A percentile compares a stretch with the other conserved stretches of the same genome.
phyloP scores from a whole-genome alignment of 148 eudicot species.

The Rhododendron ovatum region DNA sequence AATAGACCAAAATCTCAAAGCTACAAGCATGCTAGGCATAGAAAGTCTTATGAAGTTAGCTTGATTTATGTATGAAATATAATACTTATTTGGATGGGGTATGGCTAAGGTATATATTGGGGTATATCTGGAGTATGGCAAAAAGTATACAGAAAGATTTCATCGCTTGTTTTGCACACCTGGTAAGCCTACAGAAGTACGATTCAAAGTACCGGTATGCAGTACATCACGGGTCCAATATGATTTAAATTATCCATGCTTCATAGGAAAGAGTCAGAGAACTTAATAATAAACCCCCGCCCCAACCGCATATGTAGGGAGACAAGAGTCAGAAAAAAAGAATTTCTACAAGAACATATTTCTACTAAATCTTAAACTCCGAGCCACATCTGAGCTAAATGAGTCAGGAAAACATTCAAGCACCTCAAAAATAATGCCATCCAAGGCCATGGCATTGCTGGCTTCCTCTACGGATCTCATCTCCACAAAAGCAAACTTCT shows the following conservation, averaged over 20 bases:
- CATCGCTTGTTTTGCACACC: not conserved
- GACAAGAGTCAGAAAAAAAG: not conserved
- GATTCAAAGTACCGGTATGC: not conserved
- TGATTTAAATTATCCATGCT: not conserved
- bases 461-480: slow-evolving; percentile 91
- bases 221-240: not conserved
- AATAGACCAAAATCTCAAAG: not conserved
- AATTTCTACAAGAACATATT: not conserved
- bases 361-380: not conserved
- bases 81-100: not conserved
- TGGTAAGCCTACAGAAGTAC: not conserved
- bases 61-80: not conserved
- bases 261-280: not conserved
- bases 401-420: not conserved
- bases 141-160: not conserved
- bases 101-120: not conserved
- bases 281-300: not conserved
- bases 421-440: slow-evolving; percentile 72
- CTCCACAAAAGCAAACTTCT: slow-evolving; percentile 89
- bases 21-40: not conserved
- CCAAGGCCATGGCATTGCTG: slow-evolving; percentile 82
- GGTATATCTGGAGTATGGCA: not conserved
- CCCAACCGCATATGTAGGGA: not conserved
- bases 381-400: not conserved
- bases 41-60: not conserved